These are phyloP conservation scores for Monosporascus sp. DNA, from an alignment of 2,329 filamentous ascomycete species.

Conservation along the genomic window DNA sequence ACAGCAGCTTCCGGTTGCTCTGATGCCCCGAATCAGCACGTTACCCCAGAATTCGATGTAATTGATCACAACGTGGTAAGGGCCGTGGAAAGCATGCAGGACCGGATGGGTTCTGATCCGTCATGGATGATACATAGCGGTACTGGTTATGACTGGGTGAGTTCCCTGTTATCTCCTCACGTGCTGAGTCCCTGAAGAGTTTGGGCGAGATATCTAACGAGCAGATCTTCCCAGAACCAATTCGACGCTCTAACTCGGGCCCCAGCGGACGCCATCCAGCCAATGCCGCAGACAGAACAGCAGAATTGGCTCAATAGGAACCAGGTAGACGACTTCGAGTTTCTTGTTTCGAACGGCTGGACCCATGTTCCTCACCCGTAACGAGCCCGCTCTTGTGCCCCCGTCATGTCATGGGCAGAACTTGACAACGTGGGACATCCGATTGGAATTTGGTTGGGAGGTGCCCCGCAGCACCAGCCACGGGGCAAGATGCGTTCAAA, in stretches of 20 bases:
- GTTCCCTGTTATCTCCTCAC: conserved; percentile 3
- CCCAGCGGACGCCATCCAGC: conserved; percentile 12
- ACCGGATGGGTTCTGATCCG: conserved; percentile 7
- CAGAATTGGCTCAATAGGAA: background rate
- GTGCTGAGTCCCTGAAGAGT: background rate
- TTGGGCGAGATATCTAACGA: conserved; percentile 6
- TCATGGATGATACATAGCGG: conserved; percentile 19
- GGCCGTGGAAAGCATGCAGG: conserved; percentile 4
- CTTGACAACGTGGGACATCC: background rate
- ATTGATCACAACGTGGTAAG: conserved; percentile 5
- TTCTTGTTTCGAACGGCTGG: background rate
- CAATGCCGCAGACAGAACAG: conserved; percentile 8
- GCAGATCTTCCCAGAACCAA: conserved; percentile 13
- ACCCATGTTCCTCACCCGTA: background rate
- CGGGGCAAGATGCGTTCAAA: background rate
- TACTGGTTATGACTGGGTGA: conserved; percentile 22
- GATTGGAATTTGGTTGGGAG: background rate
- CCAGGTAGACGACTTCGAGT: background rate
- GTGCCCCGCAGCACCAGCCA: background rate
- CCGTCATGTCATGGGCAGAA: background rate
- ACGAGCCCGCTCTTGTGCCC: background rate
- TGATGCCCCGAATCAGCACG: conserved; percentile 5
- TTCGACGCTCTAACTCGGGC: conserved; percentile 21
- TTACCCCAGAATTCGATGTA: conserved; percentile 12
- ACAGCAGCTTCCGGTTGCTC: conserved; percentile 6